Conservation (phyloP, 2,329 filamentous ascomycete genomes). For the Exutisphaerella laricina region DNA sequence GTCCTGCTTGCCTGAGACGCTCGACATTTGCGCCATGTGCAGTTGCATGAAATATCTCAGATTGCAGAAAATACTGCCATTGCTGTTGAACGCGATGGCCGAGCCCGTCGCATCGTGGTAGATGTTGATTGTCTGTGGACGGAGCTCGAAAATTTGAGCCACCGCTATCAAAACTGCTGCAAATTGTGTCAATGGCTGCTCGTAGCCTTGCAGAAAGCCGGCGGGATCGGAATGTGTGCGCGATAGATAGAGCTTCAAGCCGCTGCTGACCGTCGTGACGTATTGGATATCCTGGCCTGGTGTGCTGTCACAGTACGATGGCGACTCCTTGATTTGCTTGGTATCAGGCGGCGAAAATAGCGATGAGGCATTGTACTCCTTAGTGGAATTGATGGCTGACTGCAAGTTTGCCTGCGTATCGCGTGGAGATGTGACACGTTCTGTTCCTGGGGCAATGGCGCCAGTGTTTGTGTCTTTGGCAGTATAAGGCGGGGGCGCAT, state of each 20-base stretch:
- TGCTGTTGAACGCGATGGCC: conserved; percentile 88
- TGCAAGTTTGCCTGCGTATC: conserved; percentile 63
- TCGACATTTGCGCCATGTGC: conserved; percentile 51
- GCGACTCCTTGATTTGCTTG: conserved; percentile 66
- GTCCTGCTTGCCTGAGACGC: conserved; percentile 53
- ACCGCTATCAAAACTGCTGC: conserved; percentile 64
- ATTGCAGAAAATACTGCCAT: conserved; percentile 89
- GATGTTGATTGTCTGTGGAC: conserved; percentile 66
- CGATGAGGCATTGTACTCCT: conserved; percentile 65
- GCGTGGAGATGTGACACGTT: conserved; percentile 39
- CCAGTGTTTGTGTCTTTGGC: conserved; percentile 22
- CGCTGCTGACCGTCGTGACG: conserved; percentile 62
- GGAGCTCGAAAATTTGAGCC: conserved; percentile 66
- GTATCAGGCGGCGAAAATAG: conserved; percentile 70
- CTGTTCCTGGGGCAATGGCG: conserved; percentile 24
- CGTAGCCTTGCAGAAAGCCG: conserved; percentile 57
- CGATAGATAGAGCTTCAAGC: conserved; percentile 68
- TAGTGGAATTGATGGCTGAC: conserved; percentile 71
- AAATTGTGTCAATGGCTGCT: conserved; percentile 62
- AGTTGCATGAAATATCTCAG: conserved; percentile 78
- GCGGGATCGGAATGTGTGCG: conserved; percentile 48
- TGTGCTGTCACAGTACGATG: conserved; percentile 78
- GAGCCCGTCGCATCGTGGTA: conserved; percentile 75
- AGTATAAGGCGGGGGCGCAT: conserved; percentile 33
- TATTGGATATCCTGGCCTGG: conserved; percentile 68